phyloP scores from a whole-genome alignment of 1,284 basidiomycete genomes.

The Gomphus bonarii region DNA sequence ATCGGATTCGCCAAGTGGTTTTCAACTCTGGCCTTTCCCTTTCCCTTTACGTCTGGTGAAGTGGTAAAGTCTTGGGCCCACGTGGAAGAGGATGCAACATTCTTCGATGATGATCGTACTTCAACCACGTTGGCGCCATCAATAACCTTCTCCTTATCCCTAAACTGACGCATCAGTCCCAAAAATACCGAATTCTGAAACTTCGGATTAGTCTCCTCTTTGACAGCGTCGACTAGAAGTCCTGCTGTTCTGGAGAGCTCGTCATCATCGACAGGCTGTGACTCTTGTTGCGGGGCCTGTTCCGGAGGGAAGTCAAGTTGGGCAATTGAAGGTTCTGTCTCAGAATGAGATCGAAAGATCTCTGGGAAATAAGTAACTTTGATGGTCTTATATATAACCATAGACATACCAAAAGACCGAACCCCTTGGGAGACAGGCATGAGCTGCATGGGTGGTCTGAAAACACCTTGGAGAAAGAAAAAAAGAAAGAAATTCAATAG shows the following conservation, averaged over 20 bases:
- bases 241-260: slow-evolving; percentile 71
- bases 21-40: slow-evolving; percentile 38
- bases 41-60: slow-evolving; percentile 48
- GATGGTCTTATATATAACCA: background rate
- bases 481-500: background rate
- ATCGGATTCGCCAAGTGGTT: background rate
- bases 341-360: background rate
- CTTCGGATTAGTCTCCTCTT: slow-evolving; percentile 70
- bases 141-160: slow-evolving; percentile 77
- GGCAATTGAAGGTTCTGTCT: slow-evolving; percentile 4
- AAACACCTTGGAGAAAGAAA: background rate
- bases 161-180: slow-evolving; percentile 75
- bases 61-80: slow-evolving; percentile 13
- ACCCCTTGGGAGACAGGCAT: background rate
- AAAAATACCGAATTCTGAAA: slow-evolving; percentile 86
- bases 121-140: slow-evolving; percentile 74
- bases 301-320: slow-evolving; percentile 4
- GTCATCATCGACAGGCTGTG: slow-evolving; percentile 32
- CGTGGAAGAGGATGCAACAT: background rate
- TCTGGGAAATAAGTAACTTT: background rate
- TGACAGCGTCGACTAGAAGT: slow-evolving; percentile 58
- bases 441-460: background rate
- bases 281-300: background rate
- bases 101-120: slow-evolving; percentile 23
- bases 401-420: background rate